Base-by-base conservation (phyloP, 345 rosid genomes). In the Brassica carinata region DNA sequence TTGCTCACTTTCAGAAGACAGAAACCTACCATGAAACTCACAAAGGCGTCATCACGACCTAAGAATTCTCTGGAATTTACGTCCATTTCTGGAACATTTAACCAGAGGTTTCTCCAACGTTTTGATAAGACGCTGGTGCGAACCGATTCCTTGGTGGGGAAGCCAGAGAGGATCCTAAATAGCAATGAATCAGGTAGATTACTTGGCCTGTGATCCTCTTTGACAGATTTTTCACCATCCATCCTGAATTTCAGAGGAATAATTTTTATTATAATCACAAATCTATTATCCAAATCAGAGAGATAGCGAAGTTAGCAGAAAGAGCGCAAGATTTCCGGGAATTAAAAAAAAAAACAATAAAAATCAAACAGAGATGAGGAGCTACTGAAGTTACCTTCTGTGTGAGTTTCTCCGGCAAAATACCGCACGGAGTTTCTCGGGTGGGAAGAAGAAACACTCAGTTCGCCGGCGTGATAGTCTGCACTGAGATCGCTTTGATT, bases 61-160 rank as follows among this genome's bases (percentile, higher is more conserved):
- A 62, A 17, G 76, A 81, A 75, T 0, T 8, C 2, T 30, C 14
- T 51, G 68, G 76, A 68, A 53, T 76, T 69, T 18, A 81, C 17
- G 10, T 81, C 72, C 68, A 81, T 14, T 1, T 53, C 10, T 3
- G 83, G 77, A 29, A 81, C 83, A 13, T 55, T 72, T 2, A 64
- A 36, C 73, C 69, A 81, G 2, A 81, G 72, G 1, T 36, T 31
- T 8, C 73, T 70, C 83, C 83, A 81, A 9, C 67, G 71, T 15
- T 51, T 53, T 0, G 83, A 81, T 57, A 81, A 64, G 65, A 71
- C 23, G 73, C 83, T 69, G 3, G 83, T 75, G 72, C 64, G 7
- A 30, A 81, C 77, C 1, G 80, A 69, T 48, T 76, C 73, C 63
- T 75, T 30, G 0, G 83, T 81, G 29, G 80, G 29, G 14, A 81